Percentiles rank a stretch among this genome's conserved stretches.
phyloP scores from a whole-genome alignment of 192 early-diverging fungal species.

The Coemansia sp. region DNA sequence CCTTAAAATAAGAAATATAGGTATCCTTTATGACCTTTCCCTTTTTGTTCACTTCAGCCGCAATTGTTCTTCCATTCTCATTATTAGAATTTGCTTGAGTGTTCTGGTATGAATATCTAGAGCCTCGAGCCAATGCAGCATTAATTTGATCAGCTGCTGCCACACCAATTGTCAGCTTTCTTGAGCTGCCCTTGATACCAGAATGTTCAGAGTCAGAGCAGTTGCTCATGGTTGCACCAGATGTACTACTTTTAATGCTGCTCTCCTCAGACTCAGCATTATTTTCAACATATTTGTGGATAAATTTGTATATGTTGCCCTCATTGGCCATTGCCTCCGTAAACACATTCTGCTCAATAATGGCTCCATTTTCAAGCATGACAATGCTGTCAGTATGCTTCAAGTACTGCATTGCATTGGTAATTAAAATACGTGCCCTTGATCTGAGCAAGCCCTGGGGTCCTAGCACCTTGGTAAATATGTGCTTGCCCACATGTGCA shows the following conservation, averaged over 20 bases:
- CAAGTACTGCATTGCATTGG: conserved; percentile 55
- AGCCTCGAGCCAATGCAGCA: too few relatives aligned
- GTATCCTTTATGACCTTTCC: not conserved
- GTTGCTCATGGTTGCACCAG: not conserved
- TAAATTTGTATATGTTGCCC: not conserved
- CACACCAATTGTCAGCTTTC: too few relatives aligned
- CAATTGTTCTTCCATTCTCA: not conserved
- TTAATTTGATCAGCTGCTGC: too few relatives aligned
- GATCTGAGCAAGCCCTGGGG: conserved; percentile 43
- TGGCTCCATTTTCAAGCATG: conserved; percentile 26
- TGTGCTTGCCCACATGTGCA: conserved; percentile 58
- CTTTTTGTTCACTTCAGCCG: not conserved
- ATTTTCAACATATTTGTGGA: not conserved
- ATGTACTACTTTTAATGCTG: not conserved
- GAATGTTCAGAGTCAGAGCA: too few relatives aligned
- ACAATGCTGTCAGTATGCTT: conserved; percentile 44
- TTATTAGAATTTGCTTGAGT: not conserved
- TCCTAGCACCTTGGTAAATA: conserved; percentile 55
- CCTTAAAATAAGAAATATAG: not conserved
- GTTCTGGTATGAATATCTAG: not conserved
- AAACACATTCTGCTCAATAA: not conserved
- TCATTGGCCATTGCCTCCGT: not conserved
- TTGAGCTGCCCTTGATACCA: not conserved
- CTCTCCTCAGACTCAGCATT: not conserved
- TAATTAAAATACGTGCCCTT: conserved; percentile 55